Percentiles rank a stretch among this genome's conserved stretches.
Evolutionary conservation across 2,329 filamentous ascomycete genomes (phyloP).

Genomic region (Colletotrichum cordylinicola): DNA sequence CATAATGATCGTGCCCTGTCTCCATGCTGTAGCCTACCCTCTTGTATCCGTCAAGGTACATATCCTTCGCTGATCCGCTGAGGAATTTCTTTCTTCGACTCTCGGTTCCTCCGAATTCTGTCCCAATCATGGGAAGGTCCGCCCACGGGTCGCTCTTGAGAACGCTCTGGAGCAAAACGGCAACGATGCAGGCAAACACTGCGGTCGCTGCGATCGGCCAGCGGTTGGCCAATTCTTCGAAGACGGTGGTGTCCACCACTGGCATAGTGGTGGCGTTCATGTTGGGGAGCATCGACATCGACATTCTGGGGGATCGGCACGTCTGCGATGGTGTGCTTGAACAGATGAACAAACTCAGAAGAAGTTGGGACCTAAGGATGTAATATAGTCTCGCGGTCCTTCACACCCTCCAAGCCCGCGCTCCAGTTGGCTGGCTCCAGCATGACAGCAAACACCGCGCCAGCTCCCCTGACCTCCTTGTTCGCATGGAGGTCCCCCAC

Average conservation of each 20-base stretch:
- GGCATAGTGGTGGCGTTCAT: background rate
- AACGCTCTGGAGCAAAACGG: background rate
- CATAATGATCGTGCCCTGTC: background rate
- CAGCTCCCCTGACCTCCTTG: background rate
- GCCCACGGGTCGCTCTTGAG: constrained; percentile 1
- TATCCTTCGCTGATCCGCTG: constrained; percentile 16
- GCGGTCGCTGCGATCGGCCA: constrained; percentile 4
- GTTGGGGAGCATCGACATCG: background rate
- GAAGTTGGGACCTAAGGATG: background rate
- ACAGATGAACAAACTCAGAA: background rate
- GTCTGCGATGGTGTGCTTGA: background rate
- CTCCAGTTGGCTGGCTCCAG: background rate
- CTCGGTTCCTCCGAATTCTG: constrained; percentile 29
- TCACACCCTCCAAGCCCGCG: background rate
- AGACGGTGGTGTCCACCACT: background rate
- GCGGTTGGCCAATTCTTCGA: background rate
- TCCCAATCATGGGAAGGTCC: constrained; percentile 29
- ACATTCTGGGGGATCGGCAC: background rate
- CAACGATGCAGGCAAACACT: background rate
- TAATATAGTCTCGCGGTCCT: background rate
- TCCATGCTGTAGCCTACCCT: constrained; percentile 25
- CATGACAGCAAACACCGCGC: background rate
- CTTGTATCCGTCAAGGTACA: constrained; percentile 34
- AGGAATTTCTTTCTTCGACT: constrained; percentile 31
- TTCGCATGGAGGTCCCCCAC: background rate